These are phyloP conservation scores for Auricularia cornea DNA, from an alignment of 768 basidiomycete species.

Conservation along the genomic window DNA sequence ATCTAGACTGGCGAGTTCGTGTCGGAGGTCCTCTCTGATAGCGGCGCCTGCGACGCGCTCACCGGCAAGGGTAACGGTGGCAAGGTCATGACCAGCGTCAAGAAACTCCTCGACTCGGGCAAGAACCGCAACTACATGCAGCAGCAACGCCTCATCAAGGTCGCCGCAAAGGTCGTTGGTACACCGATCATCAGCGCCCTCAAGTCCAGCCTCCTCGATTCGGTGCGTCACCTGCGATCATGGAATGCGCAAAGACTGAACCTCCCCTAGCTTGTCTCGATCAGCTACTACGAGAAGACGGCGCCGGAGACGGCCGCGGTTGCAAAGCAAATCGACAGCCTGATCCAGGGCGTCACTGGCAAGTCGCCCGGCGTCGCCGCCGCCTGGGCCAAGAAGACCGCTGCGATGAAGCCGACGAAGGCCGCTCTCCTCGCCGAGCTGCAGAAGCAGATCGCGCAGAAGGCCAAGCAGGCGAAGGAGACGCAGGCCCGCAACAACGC, in stretches of 20 bases:
- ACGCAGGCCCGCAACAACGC: not conserved
- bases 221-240: not conserved
- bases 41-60: constrained; percentile 1
- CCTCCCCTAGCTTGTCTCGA: not conserved
- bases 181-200: not conserved
- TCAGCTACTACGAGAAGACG: not conserved
- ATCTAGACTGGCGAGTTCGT: not conserved
- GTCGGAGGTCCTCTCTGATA: not conserved
- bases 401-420: not conserved
- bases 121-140: not conserved
- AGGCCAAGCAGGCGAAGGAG: not conserved
- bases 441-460: not conserved
- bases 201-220: not conserved
- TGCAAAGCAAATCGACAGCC: not conserved
- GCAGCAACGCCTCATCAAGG: not conserved
- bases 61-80: not conserved
- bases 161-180: not conserved
- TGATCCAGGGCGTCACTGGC: not conserved
- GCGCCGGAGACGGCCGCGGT: not conserved
- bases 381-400: not conserved
- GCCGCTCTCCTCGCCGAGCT: not conserved
- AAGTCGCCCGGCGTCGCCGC: not conserved
- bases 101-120: not conserved
- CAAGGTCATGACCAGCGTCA: not conserved
- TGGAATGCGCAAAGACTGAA: not conserved